Evolutionary conservation across 2,329 filamentous ascomycete genomes (phyloP), one percentile per base, ranked within the genome.

Genomic region (Colletotrichum sojae): DNA sequence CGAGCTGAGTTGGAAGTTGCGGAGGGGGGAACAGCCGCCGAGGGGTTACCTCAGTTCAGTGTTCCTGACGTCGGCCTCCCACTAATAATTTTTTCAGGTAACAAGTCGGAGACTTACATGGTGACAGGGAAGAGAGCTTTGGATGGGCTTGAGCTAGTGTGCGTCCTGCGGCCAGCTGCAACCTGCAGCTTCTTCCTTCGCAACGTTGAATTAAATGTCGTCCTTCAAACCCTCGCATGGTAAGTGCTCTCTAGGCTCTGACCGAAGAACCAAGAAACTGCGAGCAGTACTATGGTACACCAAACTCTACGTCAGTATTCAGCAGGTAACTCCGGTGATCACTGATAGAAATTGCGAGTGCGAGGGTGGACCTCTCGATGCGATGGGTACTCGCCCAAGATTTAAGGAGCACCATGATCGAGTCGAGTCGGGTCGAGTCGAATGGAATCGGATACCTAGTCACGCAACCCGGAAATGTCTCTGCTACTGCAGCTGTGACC

Each of bases 401-500:
- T 36, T 36, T 8, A 36, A 10, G 31, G 31, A 36, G 31, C 31
- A 36, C 31, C 31, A 36, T 3, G 10, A 36, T 36, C 31, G 31
- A 36, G 45, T n/a, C 45, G 45, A 46, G 16, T 46, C 16, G 16
- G 45, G 45, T 18, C 45, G 45, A 46, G 45, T 46, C 45, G 31
- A 36, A 36, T 10, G 20, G 31, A 43, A 13, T 51, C 40, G 40
- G 31, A 36, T 36, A 36, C 31, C 46, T 12, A 13, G 48, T 63
- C 54, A 57, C 13, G 22, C 57, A 36, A 52, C 43, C 18, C 22
- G 48, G 59, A 27, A 61, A 27, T 62, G 56, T 55, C 16, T 55
- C 40, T 55, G 57, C 20, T 51, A 25, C 59, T 66, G 61, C 53
- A 39, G 45, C 59, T 46, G 54, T 49, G 66, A 64, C 66, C 61